Conservation (phyloP, 2,329 filamentous ascomycete species). For the Xylaria polymorpha region DNA sequence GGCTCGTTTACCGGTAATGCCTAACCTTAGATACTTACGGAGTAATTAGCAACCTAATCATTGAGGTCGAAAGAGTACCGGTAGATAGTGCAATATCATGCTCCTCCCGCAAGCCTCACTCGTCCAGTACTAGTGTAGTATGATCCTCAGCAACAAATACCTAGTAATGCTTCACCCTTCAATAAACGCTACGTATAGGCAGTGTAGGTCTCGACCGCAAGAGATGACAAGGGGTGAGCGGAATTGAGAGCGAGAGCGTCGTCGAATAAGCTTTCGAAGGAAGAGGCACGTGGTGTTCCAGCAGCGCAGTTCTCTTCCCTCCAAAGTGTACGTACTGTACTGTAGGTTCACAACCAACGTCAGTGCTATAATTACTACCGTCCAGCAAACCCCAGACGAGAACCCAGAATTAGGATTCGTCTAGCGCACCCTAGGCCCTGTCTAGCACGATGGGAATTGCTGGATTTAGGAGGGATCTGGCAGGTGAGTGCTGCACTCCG, state of each 20-base stretch:
- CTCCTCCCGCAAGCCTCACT: neutral
- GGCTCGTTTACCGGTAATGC: neutral
- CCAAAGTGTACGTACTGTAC: neutral
- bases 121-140: neutral
- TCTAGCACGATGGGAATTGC: constrained; percentile 6
- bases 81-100: neutral
- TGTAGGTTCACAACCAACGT: neutral
- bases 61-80: no score
- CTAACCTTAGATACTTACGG: neutral
- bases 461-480: constrained; percentile 28
- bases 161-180: constrained; percentile 2
- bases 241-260: neutral
- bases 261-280: neutral
- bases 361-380: constrained; percentile 29
- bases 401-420: constrained; percentile 13
- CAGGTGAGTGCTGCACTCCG: constrained; percentile 12
- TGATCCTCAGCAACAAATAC: constrained; percentile 6
- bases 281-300: constrained; percentile 17
- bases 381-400: neutral
- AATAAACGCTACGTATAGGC: neutral
- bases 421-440: constrained; percentile 14
- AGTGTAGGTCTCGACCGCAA: neutral
- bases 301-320: neutral
- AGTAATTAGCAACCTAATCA: constrained; percentile 4
- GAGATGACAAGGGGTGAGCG: neutral